Base-by-base conservation (phyloP, 139 green algal species). In the Gonium pectorale region DNA sequence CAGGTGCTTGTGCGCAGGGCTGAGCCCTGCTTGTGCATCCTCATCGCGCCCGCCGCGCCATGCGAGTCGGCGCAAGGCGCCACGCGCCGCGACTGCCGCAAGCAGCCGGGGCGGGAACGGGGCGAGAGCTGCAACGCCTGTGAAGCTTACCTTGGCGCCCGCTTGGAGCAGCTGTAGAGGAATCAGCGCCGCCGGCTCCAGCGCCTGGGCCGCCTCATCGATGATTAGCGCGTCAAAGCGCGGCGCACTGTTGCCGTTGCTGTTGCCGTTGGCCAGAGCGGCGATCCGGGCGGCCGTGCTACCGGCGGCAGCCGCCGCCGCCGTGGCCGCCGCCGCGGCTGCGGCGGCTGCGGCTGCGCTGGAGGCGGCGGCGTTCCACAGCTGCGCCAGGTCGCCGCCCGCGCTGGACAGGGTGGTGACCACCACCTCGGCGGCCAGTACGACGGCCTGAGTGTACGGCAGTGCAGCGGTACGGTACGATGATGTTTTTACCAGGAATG, bases 181-280 rank as follows among this genome's bases (percentile, higher is more conserved):
- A 19, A 97, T 92, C 40, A 96, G 88, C 29, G 90, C 88, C 31
- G 93, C 92, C 44, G 94, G 94, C 87, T 98, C 95, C 78, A 98
- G 81, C 11, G 94, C 94, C 87, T 94, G 91, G 3, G 93, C 93
- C 33, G 94, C 94, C 85, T 97, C 94, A 62, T 96, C 93, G 27
- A 96, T 91, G 63, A 96, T 85, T 46, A 96, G n/a, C 8, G 91
- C 91, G 60, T 96, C 88, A 82, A 96, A 96, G 11, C 86, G 88
- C 19, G 82, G 86, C 8, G 67, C 27, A 29, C 38, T 59, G 67
- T 3, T 59, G 40, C 8, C 27, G 41, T 8, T 59, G 67, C 38
- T 77, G 67, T 60, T 41, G 26, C 29, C 19, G 26, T 70, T 41
- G 31, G 13, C 17, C 49, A 13, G 22, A 7, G 67, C 66, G 37